Evolutionary conservation across 1,284 basidiomycete genomes (phyloP).

Genomic region (Hemileia vastatrix): DNA sequence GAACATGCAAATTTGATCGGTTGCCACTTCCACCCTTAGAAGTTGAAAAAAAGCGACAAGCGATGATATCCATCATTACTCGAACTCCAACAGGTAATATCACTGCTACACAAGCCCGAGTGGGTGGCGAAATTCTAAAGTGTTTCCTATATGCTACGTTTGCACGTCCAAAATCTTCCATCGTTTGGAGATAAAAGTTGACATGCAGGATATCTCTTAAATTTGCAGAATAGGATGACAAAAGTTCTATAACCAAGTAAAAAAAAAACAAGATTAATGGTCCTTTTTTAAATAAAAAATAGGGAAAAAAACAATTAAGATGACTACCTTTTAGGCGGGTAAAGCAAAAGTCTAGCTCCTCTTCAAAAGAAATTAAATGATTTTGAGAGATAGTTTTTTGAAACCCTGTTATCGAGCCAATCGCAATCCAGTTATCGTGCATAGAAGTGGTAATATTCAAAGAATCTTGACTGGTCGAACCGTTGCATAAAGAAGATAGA

Average conservation of each 20-base stretch:
- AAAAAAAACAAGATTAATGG: conserved; percentile 8
- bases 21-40: conserved; percentile 31
- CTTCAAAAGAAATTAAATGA: no score
- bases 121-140: conserved; percentile 84
- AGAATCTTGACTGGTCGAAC: no score
- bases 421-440: background rate
- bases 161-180: conserved; percentile 62
- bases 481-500: conserved; percentile 13
- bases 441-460: background rate
- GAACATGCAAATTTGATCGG: conserved; percentile 75
- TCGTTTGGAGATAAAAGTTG: conserved; percentile 72
- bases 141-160: conserved; percentile 68
- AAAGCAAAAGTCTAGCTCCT: no score
- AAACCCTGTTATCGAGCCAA: conserved; percentile 23
- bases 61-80: conserved; percentile 66
- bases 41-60: conserved; percentile 50
- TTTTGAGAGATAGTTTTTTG: no score
- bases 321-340: no score
- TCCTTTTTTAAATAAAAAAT: conserved; percentile 51
- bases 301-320: no score
- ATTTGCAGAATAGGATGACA: background rate
- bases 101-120: conserved; percentile 79
- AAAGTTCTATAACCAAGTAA: background rate
- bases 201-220: conserved; percentile 57
- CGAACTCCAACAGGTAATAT: conserved; percentile 55